Evolutionary conservation across 78 protist genomes (phyloP), one percentile per base, ranked within the genome.

Genomic region (Parvularia atlantis): DNA sequence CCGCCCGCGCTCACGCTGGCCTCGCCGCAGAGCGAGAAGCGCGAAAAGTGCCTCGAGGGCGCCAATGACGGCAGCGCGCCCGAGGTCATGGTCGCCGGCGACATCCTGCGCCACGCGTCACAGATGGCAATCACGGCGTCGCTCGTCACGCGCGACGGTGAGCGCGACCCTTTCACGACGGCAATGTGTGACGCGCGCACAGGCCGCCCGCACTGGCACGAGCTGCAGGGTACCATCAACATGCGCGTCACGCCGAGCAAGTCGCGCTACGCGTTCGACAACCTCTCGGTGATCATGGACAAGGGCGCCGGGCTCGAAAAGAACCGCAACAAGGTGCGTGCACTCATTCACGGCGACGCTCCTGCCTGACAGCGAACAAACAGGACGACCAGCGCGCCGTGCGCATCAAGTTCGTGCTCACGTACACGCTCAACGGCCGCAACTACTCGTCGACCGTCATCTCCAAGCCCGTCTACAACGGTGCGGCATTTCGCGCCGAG

Each of bases 121-220:
- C n/a, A n/a, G n/a, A n/a, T n/a, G n/a, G n/a, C n/a, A n/a, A n/a
- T n/a, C n/a, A n/a, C n/a, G n/a, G n/a, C n/a, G n/a, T n/a, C n/a
- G n/a, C n/a, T n/a, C n/a, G n/a, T n/a, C n/a, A n/a, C n/a, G n/a
- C n/a, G n/a, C n/a, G n/a, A n/a, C n/a, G n/a, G n/a, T n/a, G n/a
- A n/a, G n/a, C n/a, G n/a, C n/a, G n/a, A n/a, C n/a, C n/a, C n/a
- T n/a, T n/a, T n/a, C n/a, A n/a, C n/a, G n/a, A n/a, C n/a, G n/a
- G n/a, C n/a, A n/a, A n/a, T n/a, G n/a, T n/a, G n/a, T n/a, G n/a
- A n/a, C n/a, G n/a, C n/a, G n/a, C n/a, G n/a, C n/a, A n/a, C n/a
- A n/a, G n/a, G n/a, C n/a, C n/a, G n/a, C n/a, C n/a, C n/a, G n/a
- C 71, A 66, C 50, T 66, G 40, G 40, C 71, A 66, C 71, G 58